Base-by-base conservation (phyloP, 495 filamentous ascomycete genomes). In the Penicillium subrubescens region DNA sequence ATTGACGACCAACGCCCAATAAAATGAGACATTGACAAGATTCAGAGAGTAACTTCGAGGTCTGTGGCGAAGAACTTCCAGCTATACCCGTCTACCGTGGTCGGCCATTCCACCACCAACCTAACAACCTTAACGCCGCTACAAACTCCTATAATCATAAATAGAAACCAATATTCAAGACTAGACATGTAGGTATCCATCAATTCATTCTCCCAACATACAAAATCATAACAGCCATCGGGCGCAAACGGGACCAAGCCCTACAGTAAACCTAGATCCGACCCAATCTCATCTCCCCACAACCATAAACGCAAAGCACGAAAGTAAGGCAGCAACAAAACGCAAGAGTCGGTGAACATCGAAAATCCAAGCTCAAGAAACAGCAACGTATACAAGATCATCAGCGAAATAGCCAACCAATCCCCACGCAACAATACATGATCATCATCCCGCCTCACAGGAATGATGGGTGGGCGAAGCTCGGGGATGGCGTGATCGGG, bases 401-500 rank as follows among this genome's bases (percentile, higher is more conserved):
- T 68, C 53, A 56, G 19, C 34, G 2, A 33, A 54, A 25, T 48
- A 60, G 5, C 66, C 44, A 60, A 62, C 65, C 70, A 68, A 70
- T 71, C 68, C 39, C 53, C 43, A 31, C 15, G 6, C 44, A 48
- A 23, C n/a, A 48, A 50, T 37, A 15, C 25, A 8, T 10, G 31
- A 60, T 52, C 31, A 7, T 27, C 31, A 59, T 48, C 19, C 44
- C 17, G 53, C 31, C 48, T 31, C 15, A 27, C 48, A 31, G 14
- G 12, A 52, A 31, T 21, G 23, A 39, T 23, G 51, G 54, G 33
- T 19, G 46, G 21, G 44, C 21, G 25, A 51, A 29, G 46, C 50
- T 57, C 62, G 62, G 69, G 64, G 67, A 77, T 77, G 64, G 72
- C 73, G 75, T 63, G 67, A 77, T 77, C 68, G 68, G 46, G 53